These are phyloP conservation scores for Trichopus zeylanicus DNA, from an alignment of 116 monocot genomes.

Conservation along the genomic window DNA sequence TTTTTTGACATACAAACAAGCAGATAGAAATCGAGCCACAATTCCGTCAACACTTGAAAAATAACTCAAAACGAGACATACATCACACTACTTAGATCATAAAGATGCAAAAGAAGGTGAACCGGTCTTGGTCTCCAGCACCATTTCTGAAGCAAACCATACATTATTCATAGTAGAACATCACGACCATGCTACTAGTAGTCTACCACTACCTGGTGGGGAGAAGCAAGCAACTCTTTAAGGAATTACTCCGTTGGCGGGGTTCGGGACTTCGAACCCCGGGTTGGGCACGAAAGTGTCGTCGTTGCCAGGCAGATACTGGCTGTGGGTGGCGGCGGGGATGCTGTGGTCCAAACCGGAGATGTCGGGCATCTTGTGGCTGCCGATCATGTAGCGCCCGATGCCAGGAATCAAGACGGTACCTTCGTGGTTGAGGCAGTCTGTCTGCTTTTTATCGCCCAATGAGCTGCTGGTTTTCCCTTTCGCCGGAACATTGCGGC, in stretches of 20 bases:
- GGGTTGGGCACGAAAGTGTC: constrained; percentile 18
- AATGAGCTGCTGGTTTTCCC: too few species aligned
- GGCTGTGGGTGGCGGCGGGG: constrained; percentile 3
- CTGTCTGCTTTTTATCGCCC: background rate
- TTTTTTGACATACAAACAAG: too few species aligned
- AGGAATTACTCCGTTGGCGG: background rate
- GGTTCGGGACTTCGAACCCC: constrained; percentile 13
- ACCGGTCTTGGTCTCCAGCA: too few species aligned
- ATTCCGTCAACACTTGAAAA: too few species aligned
- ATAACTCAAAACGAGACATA: too few species aligned
- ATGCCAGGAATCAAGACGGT: constrained; percentile 14
- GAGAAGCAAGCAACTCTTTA: background rate
- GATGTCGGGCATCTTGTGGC: background rate
- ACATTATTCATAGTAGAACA: too few species aligned
- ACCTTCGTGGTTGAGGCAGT: constrained; percentile 8
- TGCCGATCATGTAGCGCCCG: constrained; percentile 7
- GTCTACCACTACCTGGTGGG: too few species aligned
- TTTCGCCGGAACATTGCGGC: constrained; percentile 8
- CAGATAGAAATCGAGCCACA: too few species aligned
- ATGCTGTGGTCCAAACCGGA: background rate
- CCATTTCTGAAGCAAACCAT: too few species aligned
- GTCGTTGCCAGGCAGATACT: constrained; percentile 13
- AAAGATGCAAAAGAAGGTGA: too few species aligned
- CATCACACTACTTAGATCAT: too few species aligned
- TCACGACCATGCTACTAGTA: too few species aligned